Conservation (phyloP, 2,329 filamentous ascomycete genomes). For the Xylariaceae sp. region DNA sequence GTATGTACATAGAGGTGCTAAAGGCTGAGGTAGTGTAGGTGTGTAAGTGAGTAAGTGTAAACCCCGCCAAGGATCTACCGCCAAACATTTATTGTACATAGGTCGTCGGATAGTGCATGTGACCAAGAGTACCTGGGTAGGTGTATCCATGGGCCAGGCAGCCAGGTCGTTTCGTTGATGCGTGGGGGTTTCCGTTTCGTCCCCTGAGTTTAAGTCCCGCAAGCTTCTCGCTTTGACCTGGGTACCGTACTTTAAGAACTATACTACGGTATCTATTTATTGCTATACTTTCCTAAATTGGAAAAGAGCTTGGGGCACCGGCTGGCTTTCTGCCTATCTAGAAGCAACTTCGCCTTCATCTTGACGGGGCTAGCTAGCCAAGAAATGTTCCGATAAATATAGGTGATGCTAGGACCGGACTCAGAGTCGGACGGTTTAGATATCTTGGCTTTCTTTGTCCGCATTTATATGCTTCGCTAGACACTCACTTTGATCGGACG, state of each 20-base stretch:
- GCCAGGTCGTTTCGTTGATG: conserved; percentile 6
- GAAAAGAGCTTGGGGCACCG: conserved; percentile 25
- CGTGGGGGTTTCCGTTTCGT: conserved; percentile 27
- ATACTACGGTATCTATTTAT: conserved; percentile 8
- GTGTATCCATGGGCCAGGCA: conserved; percentile 10
- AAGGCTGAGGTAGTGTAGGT: too few relatives aligned
- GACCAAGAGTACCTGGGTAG: conserved; percentile 16
- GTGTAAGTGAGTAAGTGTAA: neutral
- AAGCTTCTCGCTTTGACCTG: conserved; percentile 6
- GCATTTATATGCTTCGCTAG: neutral
- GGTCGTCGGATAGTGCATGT: conserved; percentile 26
- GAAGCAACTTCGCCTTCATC: conserved; percentile 10
- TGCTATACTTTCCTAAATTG: conserved; percentile 29
- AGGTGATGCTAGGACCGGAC: conserved; percentile 1
- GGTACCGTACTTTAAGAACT: too few relatives aligned
- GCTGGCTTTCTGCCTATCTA: conserved; percentile 15
- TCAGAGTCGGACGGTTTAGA: neutral
- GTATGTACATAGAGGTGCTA: neutral
- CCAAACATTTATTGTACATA: conserved; percentile 25
- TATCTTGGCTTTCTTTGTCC: conserved; percentile 17
- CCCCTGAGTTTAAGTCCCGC: conserved; percentile 4
- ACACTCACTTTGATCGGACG: neutral
- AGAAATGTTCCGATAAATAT: conserved; percentile 16
- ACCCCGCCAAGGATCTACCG: conserved; percentile 15
- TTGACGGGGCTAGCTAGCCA: conserved; percentile 6